A percentile compares a stretch with the other conserved stretches of the same genome.
Evolutionary conservation across 352 stramenopile genomes (phyloP).

Genomic region (Phytophthora pinifolia): DNA sequence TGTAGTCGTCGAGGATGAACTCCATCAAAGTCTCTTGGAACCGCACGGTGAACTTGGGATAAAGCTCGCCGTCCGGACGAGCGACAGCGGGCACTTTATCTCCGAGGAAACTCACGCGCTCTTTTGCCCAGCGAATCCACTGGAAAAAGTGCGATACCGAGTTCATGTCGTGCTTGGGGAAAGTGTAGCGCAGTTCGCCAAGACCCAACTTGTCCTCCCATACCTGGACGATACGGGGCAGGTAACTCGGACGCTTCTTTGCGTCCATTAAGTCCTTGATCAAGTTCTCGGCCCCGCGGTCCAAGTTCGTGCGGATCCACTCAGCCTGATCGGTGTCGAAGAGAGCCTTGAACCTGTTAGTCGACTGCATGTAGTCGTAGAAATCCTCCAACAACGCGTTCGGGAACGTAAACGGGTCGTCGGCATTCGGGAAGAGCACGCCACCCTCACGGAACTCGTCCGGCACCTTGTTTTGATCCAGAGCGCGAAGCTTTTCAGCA

Average conservation of each 20-base stretch:
- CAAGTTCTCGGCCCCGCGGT: constrained; percentile 28
- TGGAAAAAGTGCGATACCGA: constrained; percentile 72
- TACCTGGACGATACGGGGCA: constrained; percentile 49
- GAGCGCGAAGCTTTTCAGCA: constrained; percentile 40
- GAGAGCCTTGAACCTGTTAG: constrained; percentile 63
- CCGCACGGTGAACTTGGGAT: constrained; percentile 63
- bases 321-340: constrained; percentile 54
- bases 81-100: constrained; percentile 44
- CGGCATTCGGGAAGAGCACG: constrained; percentile 53
- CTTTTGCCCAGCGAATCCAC: constrained; percentile 84
- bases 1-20: constrained; percentile 74
- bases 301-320: constrained; percentile 66
- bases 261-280: constrained; percentile 39
- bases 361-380: constrained; percentile 43
- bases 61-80: constrained; percentile 48
- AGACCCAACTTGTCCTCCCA: constrained; percentile 68
- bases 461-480: constrained; percentile 47
- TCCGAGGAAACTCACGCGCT: constrained; percentile 66
- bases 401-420: constrained; percentile 57
- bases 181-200: constrained; percentile 60
- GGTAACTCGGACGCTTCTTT: constrained; percentile 52
- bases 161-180: constrained; percentile 63
- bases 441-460: constrained; percentile 62
- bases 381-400: constrained; percentile 69
- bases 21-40: constrained; percentile 65